Evolutionary conservation across 805 yeast genomes (phyloP).

Genomic region (Zygosaccharomyces lentus): DNA sequence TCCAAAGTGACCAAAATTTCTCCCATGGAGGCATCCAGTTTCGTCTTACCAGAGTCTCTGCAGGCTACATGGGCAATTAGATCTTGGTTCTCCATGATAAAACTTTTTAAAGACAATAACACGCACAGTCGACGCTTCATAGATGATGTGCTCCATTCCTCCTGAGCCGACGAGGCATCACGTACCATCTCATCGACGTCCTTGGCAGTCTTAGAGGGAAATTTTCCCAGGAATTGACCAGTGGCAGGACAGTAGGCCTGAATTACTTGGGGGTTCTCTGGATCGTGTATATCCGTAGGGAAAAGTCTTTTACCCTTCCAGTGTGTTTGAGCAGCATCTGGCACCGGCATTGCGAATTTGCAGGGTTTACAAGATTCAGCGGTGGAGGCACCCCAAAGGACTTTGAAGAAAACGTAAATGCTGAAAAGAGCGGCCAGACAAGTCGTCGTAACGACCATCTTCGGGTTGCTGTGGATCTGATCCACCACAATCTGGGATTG

Average conservation of each 20-base stretch:
- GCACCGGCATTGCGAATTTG: constrained; percentile 21
- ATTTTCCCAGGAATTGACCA: constrained; percentile 78
- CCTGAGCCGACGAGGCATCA: constrained; percentile 35
- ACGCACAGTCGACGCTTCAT: constrained; percentile 66
- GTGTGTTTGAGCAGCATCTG: constrained; percentile 37
- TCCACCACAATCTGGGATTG: constrained; percentile 17
- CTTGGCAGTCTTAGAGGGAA: constrained; percentile 54
- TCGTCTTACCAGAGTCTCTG: constrained; percentile 93
- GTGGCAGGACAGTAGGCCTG: constrained; percentile 96
- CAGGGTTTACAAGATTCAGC: constrained; percentile 15
- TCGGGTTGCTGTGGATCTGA: constrained; percentile 14
- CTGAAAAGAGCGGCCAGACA: constrained; percentile 18
- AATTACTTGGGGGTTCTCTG: constrained; percentile 61
- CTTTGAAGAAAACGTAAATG: constrained; percentile 19
- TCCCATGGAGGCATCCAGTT: constrained; percentile 94
- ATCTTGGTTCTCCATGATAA: constrained; percentile 75
- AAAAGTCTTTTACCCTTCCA: constrained; percentile 86
- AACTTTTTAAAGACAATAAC: constrained; percentile 64
- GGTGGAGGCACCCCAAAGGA: constrained; percentile 14
- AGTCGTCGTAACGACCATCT: constrained; percentile 15
- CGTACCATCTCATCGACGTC: constrained; percentile 67
- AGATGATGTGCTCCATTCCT: constrained; percentile 40
- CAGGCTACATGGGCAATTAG: constrained; percentile 89
- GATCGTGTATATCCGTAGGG: constrained; percentile 54
- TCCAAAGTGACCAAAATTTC: constrained; percentile 94